phyloP scores from a whole-genome alignment of 306 rosid genomes.

The Senna siamea region DNA sequence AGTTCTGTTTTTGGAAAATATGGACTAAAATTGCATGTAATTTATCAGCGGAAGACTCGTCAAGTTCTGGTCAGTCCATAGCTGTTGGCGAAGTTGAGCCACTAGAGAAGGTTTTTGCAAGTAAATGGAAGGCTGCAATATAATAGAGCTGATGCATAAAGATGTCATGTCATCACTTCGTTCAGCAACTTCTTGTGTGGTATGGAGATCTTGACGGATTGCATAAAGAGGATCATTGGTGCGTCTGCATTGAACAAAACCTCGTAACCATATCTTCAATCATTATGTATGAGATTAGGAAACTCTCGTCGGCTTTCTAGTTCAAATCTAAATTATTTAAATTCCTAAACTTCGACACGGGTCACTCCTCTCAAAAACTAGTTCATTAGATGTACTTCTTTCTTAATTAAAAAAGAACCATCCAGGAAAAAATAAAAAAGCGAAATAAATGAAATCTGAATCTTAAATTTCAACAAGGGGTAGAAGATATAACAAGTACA shows the following conservation, averaged over 20 bases:
- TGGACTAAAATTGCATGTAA: slow-evolving; percentile 29
- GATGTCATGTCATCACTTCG: slow-evolving; percentile 93
- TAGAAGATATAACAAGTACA: too few species aligned
- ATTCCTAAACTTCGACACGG: too few species aligned
- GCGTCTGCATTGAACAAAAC: slow-evolving; percentile 91
- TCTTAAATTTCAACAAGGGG: too few species aligned
- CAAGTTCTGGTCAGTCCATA: slow-evolving; percentile 63
- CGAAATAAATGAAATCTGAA: too few species aligned
- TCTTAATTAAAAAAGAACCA: too few species aligned
- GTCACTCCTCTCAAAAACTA: too few species aligned
- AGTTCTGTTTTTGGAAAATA: slow-evolving; percentile 6
- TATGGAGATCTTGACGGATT: too few species aligned
- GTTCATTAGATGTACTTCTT: too few species aligned
- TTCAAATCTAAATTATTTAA: too few species aligned
- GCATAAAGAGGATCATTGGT: slow-evolving; percentile 78
- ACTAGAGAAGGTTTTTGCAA: slow-evolving; percentile 86
- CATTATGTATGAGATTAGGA: slow-evolving; percentile 89
- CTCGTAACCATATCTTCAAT: slow-evolving; percentile 83
- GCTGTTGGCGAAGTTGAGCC: slow-evolving; percentile 79
- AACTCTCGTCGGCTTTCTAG: slow-evolving; percentile 85
- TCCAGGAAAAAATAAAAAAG: too few species aligned
- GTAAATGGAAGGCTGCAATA: slow-evolving; percentile 90
- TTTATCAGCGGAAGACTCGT: slow-evolving; percentile 76
- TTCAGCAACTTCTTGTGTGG: slow-evolving; percentile 95
- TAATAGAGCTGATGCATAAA: slow-evolving; percentile 98